Evolutionary conservation across 768 basidiomycete genomes (phyloP), one percentile per base, ranked within the genome.

Genomic region (Grammothele lineata): DNA sequence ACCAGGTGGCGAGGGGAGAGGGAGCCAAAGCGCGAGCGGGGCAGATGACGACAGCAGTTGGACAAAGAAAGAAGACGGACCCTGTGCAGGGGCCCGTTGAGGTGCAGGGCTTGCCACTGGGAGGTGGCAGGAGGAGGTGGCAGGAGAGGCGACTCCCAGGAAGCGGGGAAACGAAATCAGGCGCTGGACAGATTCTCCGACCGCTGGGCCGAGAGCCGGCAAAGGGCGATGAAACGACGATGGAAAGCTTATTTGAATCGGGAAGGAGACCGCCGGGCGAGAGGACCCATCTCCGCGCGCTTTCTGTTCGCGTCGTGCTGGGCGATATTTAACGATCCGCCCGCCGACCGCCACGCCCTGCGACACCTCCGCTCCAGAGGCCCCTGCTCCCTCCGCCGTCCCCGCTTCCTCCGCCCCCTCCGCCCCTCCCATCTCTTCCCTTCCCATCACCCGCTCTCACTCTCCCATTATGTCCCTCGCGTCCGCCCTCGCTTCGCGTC

Each of bases 171-270:
- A 44, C 41, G 4, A 14, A 11, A 19, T 33, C 18, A 33, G 33
- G 42, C 25, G 34, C 36, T 37, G 40, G 40, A 33, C 40, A 34
- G 44, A 43, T 44, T 48, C 32, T 53, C 46, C 51, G 51, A 36
- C 14, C n/a, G 42, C 22, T 40, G 36, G 51, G 22, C 46, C 46
- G 46, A 40, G 41, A 30, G 22, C 22, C 51, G 51, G 51, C 46
- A 53, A 53, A 46, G 47, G 44, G 51, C 51, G 51, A 38, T 53
- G 51, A 53, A 48, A 53, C 51, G 47, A 41, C 45, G 50, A 47
- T 44, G 17, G 40, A 53, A 53, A 53, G 51, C 47, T 53, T 53
- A 53, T 53, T 53, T 53, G 33, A 40, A 48, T 52, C 11, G 23
- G 51, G 51, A 27, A 52, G 45, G 41, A 17, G 45, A 38, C 0